phyloP scores from a whole-genome alignment of 371 early-diverging fungal genomes.

The Funneliformis caledonium region DNA sequence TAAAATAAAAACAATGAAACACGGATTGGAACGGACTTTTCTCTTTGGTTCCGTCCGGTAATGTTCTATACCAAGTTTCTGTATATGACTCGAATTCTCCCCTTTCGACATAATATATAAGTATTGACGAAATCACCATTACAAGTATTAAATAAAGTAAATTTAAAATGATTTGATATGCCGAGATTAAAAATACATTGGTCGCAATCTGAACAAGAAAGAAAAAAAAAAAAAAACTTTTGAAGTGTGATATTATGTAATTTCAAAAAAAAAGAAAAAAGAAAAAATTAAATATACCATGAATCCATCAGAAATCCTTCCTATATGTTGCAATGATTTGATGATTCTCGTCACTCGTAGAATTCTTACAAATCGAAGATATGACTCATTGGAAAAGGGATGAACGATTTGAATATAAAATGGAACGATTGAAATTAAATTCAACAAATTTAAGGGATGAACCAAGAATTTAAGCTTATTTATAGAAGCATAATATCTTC shows the following conservation, averaged over 20 bases:
- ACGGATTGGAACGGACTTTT: slow-evolving; percentile 55
- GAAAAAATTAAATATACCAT: slow-evolving; percentile 10
- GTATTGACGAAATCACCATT: slow-evolving; percentile 25
- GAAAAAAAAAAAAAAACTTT: neutral
- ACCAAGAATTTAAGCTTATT: slow-evolving; percentile 19
- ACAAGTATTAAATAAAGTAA: slow-evolving; percentile 41
- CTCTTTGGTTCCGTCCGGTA: slow-evolving; percentile 43
- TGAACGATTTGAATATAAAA: slow-evolving; percentile 15
- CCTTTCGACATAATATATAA: slow-evolving; percentile 22
- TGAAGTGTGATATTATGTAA: neutral
- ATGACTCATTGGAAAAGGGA: neutral
- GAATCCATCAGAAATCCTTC: neutral
- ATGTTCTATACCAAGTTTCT: neutral
- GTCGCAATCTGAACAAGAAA: slow-evolving; percentile 43
- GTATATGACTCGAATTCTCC: neutral
- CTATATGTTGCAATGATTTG: neutral
- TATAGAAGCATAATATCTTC: slow-evolving; percentile 4
- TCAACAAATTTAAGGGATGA: neutral
- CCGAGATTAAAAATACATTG: slow-evolving; percentile 44
- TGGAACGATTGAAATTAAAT: slow-evolving; percentile 21
- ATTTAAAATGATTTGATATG: slow-evolving; percentile 3
- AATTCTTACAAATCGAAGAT: slow-evolving; percentile 1
- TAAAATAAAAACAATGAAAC: slow-evolving; percentile 44
- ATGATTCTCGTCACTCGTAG: slow-evolving; percentile 27
- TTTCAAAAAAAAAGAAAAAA: neutral